phyloP scores from a whole-genome alignment of 352 stramenopile species.

The Paralagenidium karlingii region DNA sequence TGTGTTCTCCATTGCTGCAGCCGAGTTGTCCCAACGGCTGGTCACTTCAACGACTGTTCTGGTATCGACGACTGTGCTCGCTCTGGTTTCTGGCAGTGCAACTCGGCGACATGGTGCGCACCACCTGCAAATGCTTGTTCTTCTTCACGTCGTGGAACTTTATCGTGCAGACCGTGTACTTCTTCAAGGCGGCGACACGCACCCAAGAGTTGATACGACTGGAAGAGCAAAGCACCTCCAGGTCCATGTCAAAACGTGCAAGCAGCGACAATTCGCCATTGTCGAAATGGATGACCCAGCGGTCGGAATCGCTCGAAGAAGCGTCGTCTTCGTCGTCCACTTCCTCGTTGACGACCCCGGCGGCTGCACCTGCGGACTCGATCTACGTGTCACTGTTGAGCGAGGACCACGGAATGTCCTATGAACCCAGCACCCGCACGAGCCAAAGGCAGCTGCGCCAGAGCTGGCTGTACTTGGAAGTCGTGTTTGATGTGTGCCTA shows the following conservation, averaged over 20 bases:
- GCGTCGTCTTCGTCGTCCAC: too few species aligned
- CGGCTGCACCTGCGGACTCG: too few species aligned
- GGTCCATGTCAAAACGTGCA: constrained; percentile 4
- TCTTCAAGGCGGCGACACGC: constrained; percentile 15
- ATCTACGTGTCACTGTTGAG: constrained; percentile 29
- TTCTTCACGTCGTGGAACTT: constrained; percentile 87
- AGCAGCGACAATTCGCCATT: neutral
- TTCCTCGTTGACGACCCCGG: too few species aligned
- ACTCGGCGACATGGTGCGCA: constrained; percentile 42
- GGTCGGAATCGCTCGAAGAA: too few species aligned
- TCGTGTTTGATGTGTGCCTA: constrained; percentile 59
- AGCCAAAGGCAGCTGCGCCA: constrained; percentile 6
- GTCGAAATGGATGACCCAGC: too few species aligned
- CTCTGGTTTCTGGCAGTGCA: constrained; percentile 47
- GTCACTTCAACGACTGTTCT: constrained; percentile 23
- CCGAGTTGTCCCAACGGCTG: constrained; percentile 25
- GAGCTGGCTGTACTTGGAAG: constrained; percentile 36
- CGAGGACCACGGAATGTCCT: constrained; percentile 6
- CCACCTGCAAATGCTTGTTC: constrained; percentile 24
- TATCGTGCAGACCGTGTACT: constrained; percentile 54
- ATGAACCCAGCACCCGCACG: constrained; percentile 4
- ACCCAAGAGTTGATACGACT: constrained; percentile 8
- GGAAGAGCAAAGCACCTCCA: constrained; percentile 12
- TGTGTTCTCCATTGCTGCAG: constrained; percentile 19
- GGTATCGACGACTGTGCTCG: constrained; percentile 16